Base-by-base conservation (phyloP, 495 filamentous ascomycete genomes). In the Gamarada debralockiae region DNA sequence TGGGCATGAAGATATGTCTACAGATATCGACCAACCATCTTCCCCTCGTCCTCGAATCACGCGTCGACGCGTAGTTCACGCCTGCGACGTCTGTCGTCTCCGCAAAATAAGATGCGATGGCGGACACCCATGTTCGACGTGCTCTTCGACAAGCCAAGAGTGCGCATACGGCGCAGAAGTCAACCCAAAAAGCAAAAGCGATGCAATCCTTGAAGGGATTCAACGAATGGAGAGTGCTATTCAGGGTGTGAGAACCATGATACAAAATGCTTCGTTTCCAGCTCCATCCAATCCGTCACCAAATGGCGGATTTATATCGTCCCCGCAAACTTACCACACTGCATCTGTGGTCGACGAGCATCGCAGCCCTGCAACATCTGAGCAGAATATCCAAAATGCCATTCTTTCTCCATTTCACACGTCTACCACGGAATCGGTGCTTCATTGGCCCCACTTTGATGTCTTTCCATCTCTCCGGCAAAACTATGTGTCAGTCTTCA, bases 51-150 rank as follows among this genome's bases (percentile, higher is more conserved):
- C n/a, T n/a, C n/a, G n/a, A n/a, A n/a, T n/a, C n/a, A n/a, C n/a
- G n/a, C n/a, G n/a, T n/a, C n/a, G n/a, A n/a, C n/a, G n/a, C n/a
- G n/a, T n/a, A n/a, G n/a, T n/a, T n/a, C n/a, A n/a, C n/a, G n/a
- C n/a, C n/a, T n/a, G n/a, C n/a, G n/a, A n/a, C n/a, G n/a, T n/a
- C n/a, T n/a, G n/a, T n/a, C n/a, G n/a, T n/a, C n/a, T n/a, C n/a
- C n/a, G n/a, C n/a, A n/a, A n/a, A n/a, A n/a, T n/a, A n/a, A 58
- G 66, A 67, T 69, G 67, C 41, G 64, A 70, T 57, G 67, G 67
- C 3, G 60, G 62, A 22, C 57, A 53, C 6, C 67, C 67, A 25
- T 70, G 67, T 38, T 57, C 53, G 3, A 56, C 55, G 21, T 70
- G 67, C 43, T 36, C 52, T 10, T 12, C 62, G 58, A 0, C 62